phyloP scores from a whole-genome alignment of 345 rosid species.

The Moringa oleifera region DNA sequence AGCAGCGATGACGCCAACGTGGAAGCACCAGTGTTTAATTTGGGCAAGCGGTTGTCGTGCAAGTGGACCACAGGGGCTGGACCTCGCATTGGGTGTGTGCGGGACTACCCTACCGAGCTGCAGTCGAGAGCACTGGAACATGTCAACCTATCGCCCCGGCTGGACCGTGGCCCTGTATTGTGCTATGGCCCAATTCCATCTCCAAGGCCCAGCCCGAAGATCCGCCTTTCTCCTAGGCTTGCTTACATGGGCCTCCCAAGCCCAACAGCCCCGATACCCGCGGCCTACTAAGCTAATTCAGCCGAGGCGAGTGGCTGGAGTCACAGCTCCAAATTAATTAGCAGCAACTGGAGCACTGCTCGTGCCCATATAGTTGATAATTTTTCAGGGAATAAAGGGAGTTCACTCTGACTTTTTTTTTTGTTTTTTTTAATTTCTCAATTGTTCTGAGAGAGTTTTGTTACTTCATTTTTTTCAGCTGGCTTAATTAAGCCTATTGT shows the following conservation, averaged over 20 bases:
- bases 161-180: constrained; percentile 24
- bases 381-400: neutral
- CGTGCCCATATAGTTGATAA: constrained; percentile 2
- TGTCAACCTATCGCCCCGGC: constrained; percentile 76
- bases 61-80: constrained; percentile 77
- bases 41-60: constrained; percentile 40
- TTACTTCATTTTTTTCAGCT: neutral
- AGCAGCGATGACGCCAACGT: neutral
- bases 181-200: constrained; percentile 81
- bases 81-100: constrained; percentile 83
- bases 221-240: constrained; percentile 71
- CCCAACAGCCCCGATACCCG: constrained; percentile 41
- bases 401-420: constrained; percentile 6
- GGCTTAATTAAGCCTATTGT: neutral
- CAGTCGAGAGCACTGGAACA: constrained; percentile 77
- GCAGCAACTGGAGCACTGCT: neutral
- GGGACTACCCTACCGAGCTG: constrained; percentile 68
- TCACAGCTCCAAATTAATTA: too few species aligned
- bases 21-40: constrained; percentile 7
- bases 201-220: constrained; percentile 73
- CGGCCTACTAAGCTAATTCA: constrained; percentile 3
- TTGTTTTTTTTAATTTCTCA: neutral
- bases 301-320: neutral
- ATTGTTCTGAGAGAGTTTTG: neutral
- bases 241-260: constrained; percentile 79